phyloP scores from a whole-genome alignment of 495 filamentous ascomycete species.

The Hyaloscypha hepaticicola region DNA sequence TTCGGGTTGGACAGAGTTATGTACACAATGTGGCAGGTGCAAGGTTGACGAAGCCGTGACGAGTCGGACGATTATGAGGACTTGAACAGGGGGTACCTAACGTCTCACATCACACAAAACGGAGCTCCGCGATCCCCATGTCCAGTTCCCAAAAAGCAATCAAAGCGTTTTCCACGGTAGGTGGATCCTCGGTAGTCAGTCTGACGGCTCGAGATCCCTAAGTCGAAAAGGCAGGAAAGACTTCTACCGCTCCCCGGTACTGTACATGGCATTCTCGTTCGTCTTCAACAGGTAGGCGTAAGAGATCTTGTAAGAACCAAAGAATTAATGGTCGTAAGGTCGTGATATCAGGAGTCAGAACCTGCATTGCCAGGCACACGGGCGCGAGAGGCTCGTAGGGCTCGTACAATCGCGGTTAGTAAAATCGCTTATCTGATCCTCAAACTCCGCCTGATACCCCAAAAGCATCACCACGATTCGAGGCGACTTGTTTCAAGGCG shows the following conservation, averaged over 20 bases:
- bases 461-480: neutral
- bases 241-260: neutral
- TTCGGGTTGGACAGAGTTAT: too few relatives aligned
- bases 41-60: neutral
- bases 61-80: neutral
- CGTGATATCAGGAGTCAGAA: neutral
- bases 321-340: neutral
- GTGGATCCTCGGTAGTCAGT: neutral
- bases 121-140: neutral
- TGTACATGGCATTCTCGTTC: neutral
- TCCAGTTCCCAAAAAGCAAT: neutral
- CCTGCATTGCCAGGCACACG: neutral
- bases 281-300: neutral
- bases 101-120: neutral
- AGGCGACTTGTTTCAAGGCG: neutral
- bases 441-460: neutral
- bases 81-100: neutral
- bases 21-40: too few relatives aligned
- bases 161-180: neutral
- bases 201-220: neutral
- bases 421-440: neutral
- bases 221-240: neutral
- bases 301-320: conserved; percentile 1
- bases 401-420: neutral
- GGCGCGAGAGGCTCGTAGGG: neutral